These are phyloP conservation scores for Pythium biforme DNA, from an alignment of 352 stramenopile species.

Conservation along the genomic window DNA sequence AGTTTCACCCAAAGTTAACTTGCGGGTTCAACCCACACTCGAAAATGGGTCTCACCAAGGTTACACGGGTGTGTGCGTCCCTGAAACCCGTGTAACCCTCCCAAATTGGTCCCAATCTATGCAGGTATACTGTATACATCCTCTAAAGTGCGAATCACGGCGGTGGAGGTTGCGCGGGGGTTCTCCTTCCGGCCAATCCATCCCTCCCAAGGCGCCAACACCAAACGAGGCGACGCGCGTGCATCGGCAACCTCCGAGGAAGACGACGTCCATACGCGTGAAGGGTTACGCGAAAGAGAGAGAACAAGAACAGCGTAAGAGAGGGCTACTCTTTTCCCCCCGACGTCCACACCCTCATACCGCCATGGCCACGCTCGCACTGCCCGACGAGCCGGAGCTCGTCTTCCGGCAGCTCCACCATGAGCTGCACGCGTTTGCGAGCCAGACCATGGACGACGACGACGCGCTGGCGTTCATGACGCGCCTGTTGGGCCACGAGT, in stretches of 20 bases:
- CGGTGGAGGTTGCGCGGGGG: constrained; percentile 21
- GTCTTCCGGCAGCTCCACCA: constrained; percentile 72
- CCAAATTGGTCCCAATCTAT: too few relatives aligned
- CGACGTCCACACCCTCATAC: not conserved
- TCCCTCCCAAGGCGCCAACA: constrained; percentile 6
- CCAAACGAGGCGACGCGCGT: constrained; percentile 3
- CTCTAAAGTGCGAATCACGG: constrained; percentile 10
- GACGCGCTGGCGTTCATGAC: constrained; percentile 57
- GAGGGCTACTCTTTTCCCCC: not conserved
- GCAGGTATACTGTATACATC: not conserved
- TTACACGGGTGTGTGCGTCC: not conserved
- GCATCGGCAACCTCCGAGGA: not conserved
- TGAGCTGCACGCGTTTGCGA: constrained; percentile 63
- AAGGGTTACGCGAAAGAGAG: not conserved
- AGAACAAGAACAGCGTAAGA: not conserved
- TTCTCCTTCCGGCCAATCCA: constrained; percentile 18
- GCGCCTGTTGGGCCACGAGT: constrained; percentile 42
- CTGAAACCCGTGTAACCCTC: constrained; percentile 13
- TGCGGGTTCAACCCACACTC: not conserved
- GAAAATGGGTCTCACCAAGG: not conserved
- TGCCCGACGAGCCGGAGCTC: constrained; percentile 60
- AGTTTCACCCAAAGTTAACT: constrained; percentile 2
- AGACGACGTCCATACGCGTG: not conserved
- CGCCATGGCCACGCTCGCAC: constrained; percentile 23
- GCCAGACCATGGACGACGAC: constrained; percentile 63